phyloP scores from a whole-genome alignment of 768 basidiomycete species.

The Amanita muscaria region DNA sequence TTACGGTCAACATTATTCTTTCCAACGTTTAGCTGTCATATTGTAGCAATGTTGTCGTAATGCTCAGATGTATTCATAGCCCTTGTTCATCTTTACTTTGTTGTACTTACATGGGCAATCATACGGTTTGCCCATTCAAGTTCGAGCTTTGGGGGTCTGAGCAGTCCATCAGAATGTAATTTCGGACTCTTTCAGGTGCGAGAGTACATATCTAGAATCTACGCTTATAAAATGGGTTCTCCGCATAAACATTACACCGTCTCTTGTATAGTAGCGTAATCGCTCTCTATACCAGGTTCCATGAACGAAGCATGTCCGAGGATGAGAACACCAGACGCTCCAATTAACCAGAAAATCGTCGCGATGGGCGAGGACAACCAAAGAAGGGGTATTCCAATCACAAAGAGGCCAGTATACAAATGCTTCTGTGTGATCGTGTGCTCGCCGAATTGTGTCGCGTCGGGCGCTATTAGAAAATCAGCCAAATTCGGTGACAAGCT shows the following conservation, averaged over 20 bases:
- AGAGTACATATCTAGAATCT: too few species aligned
- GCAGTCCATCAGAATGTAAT: too few species aligned
- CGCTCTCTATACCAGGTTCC: constrained; percentile 93
- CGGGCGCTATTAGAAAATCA: constrained; percentile 45
- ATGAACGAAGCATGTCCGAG: constrained; percentile 80
- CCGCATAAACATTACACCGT: constrained; percentile 31
- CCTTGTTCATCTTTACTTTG: too few species aligned
- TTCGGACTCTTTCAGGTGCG: too few species aligned
- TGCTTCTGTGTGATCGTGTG: constrained; percentile 82
- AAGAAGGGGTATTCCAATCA: constrained; percentile 85
- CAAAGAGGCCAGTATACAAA: constrained; percentile 82
- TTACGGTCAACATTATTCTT: too few species aligned
- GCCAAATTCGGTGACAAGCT: not conserved
- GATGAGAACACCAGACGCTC: constrained; percentile 77
- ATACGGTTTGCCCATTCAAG: too few species aligned
- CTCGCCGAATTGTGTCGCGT: constrained; percentile 77
- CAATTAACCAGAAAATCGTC: constrained; percentile 93
- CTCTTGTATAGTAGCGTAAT: constrained; percentile 77
- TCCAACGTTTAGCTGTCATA: too few species aligned
- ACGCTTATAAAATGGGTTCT: not conserved
- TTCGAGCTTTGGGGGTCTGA: too few species aligned
- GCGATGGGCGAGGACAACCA: constrained; percentile 67
- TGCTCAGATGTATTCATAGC: too few species aligned
- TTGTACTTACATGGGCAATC: constrained; percentile 9
- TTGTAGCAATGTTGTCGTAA: too few species aligned